Base-by-base conservation (phyloP, 75 land plant genomes). In the Chamaecyparis obtusa region DNA sequence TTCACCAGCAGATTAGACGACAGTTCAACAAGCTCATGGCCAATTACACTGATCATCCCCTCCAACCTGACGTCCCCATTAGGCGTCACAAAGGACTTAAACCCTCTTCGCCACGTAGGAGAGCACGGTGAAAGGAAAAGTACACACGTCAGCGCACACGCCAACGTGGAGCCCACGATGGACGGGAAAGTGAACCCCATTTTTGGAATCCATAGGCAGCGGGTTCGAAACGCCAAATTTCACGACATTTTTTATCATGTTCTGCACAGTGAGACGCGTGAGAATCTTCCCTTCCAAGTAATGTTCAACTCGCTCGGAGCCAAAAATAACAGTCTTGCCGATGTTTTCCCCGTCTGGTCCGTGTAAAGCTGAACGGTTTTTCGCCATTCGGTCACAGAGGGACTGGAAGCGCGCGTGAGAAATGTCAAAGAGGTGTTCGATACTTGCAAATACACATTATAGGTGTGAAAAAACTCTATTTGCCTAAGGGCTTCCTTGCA, bases 41-140 rank as follows among this genome's bases (percentile, higher is more conserved):
- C 98, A 36, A 96, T 95, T 32, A 96, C 98, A 72, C 95, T 96
- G 44, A 96, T 85, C 98, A 96, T 96, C 27, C 95, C 98, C 85
- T 96, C 98, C 5, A 91, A 89, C 0, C 94, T 96, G 27, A 92
- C 87, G 83, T 96, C 94, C 0, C 87, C 90, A 88, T 96, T 96
- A 35, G 98, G 98, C 54, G 98, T 69, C 44, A 33, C 30, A 88
- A 94, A 49, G 19, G 92, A 86, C 85, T 78, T 36, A 0, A 85
- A 82, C 3, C 92, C 90, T 87, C 93, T 60, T 60, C 67, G 67
- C 67, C 67, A 94, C 92, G 93, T 93, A 95, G 21, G 85, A 85
- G 51, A 96, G 95, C 14, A 92, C 84, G 14, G 98, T 96, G 67
- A 96, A 96, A 27, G 98, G 98, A 84, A 92, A 96, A 6, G 98